Base-by-base conservation (phyloP, 2,329 filamentous ascomycete genomes). In the Truncatella angustata region DNA sequence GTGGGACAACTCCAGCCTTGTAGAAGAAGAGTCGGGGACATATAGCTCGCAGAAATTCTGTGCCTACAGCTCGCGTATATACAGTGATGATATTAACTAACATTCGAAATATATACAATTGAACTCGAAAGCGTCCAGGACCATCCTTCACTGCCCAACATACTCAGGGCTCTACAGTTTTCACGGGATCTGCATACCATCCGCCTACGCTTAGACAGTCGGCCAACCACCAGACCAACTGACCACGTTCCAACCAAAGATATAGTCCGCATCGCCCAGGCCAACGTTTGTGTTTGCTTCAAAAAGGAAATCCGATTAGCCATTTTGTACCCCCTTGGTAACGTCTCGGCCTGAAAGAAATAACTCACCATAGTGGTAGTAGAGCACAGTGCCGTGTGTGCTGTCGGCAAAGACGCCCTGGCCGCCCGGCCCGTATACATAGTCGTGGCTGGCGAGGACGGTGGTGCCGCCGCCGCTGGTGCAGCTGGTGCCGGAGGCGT, bases 391-490 rank as follows among this genome's bases (percentile, higher is more conserved):
- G 1, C 82, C 82, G 9, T 71, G 59, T 0, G 54, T 66, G 0
- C 69, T 63, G 54, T 85, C 82, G 2, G 71, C 69, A 55, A 79
- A 77, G 2, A 85, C 76, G 39, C 80, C 82, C 61, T 86, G 81
- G 34, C 84, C 84, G 54, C 84, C 84, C 16, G 84, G 83, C 26
- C 78, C 84, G 58, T 86, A 87, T 0, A 85, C 74, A 10, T 66
- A 76, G 3, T 68, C 80, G 58, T 87, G 82, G 34, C 74, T 80
- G 49, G 75, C 75, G 2, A 87, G 69, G 0, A 87, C 75, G 6
- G 77, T 70, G 0, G 79, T 84, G 4, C 85, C 84, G 12, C 84
- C 84, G 39, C 78, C 77, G 6, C 70, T 60, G 0, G 71, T 76
- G 63, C 84, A 87, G 28, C 72, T 68, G 14, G 62, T 69, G 2